Evolutionary conservation across 352 stramenopile species (phyloP).

Genomic region (Vaucheria bursata): DNA sequence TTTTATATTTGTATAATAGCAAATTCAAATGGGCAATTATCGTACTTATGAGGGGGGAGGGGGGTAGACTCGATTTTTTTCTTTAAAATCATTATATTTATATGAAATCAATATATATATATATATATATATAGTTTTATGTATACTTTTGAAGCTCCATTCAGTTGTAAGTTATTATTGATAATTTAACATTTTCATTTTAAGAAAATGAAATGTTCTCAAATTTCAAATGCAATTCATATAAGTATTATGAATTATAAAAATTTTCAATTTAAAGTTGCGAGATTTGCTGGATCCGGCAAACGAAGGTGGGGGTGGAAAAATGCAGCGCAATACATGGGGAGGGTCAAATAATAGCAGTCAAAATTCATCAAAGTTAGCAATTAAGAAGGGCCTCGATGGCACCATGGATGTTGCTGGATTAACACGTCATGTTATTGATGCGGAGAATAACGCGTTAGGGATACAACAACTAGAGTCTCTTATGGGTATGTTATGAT

Average conservation of each 20-base stretch:
- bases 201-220: too few species aligned
- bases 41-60: too few species aligned
- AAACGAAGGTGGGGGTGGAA: constrained; percentile 13
- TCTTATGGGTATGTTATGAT: constrained; percentile 60
- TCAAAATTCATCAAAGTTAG: constrained; percentile 53
- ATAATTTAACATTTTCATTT: too few species aligned
- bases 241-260: not conserved
- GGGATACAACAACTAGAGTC: constrained; percentile 59
- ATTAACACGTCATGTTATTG: constrained; percentile 65
- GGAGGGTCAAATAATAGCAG: not conserved
- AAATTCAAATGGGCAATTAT: too few species aligned
- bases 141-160: too few species aligned
- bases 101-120: too few species aligned
- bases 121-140: too few species aligned
- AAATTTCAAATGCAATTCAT: too few species aligned
- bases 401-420: constrained; percentile 64
- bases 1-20: too few species aligned
- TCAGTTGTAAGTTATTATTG: too few species aligned
- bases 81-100: too few species aligned
- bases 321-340: constrained; percentile 10
- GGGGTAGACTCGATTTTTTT: too few species aligned
- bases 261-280: constrained; percentile 3
- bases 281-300: constrained; percentile 35
- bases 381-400: constrained; percentile 64
- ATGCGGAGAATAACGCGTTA: constrained; percentile 51